phyloP scores from a whole-genome alignment of 2,329 filamentous ascomycete genomes.

The Exophiala aquamarina region DNA sequence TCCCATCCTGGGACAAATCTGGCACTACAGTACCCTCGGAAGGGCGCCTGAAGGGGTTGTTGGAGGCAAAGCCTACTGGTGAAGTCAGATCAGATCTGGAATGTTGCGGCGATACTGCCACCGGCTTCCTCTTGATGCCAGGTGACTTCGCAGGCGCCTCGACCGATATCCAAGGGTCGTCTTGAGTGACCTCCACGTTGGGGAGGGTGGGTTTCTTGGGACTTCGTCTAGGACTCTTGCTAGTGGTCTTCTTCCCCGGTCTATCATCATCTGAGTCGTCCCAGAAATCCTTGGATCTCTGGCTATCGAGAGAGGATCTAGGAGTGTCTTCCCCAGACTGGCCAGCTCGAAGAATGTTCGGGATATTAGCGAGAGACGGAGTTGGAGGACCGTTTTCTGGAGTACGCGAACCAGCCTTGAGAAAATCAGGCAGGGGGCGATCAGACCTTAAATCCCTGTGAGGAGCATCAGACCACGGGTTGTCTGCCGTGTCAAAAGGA shows the following conservation, averaged over 20 bases:
- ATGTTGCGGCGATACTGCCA: constrained; percentile 11
- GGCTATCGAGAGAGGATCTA: constrained; percentile 28
- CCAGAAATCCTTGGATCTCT: constrained; percentile 29
- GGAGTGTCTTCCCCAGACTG: constrained; percentile 26
- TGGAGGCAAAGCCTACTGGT: constrained; percentile 21
- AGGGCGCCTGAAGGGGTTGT: constrained; percentile 28
- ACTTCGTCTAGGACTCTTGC: constrained; percentile 1
- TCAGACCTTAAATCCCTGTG: constrained; percentile 12
- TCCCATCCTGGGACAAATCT: constrained; percentile 8
- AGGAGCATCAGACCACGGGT: constrained; percentile 27
- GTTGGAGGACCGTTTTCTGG: background rate
- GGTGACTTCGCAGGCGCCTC: constrained; percentile 16
- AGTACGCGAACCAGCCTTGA: constrained; percentile 14
- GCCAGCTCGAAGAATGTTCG: constrained; percentile 24
- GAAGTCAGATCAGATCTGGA: constrained; percentile 1
- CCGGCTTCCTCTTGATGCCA: constrained; percentile 25
- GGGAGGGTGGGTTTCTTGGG: background rate
- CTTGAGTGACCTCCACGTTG: constrained; percentile 9
- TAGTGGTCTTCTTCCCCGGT: constrained; percentile 12
- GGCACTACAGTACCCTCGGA: constrained; percentile 6
- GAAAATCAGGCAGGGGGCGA: constrained; percentile 21
- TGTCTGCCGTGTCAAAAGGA: constrained; percentile 23
- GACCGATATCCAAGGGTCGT: constrained; percentile 16
- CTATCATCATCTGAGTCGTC: constrained; percentile 24
- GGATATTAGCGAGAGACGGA: constrained; percentile 13